Evolutionary conservation across 1,284 basidiomycete species (phyloP).

Genomic region (Irpex rosettiformis): DNA sequence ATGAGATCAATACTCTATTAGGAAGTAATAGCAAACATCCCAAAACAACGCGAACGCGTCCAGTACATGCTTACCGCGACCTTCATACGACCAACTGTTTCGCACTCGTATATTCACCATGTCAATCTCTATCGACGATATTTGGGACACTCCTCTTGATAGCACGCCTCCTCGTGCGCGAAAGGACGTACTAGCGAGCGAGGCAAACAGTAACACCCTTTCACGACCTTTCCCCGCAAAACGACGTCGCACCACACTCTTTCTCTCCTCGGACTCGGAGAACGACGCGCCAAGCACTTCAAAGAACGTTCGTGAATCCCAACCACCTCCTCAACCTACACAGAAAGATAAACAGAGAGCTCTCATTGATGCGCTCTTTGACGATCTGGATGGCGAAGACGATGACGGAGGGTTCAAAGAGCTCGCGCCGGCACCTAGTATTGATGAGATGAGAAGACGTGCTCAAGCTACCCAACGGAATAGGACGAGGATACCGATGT

Average conservation of each 20-base stretch:
- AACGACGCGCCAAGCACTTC: constrained; percentile 29
- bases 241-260: constrained; percentile 40
- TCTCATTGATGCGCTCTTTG: constrained; percentile 64
- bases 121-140: constrained; percentile 36
- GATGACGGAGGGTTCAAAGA: constrained; percentile 33
- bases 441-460: constrained; percentile 48
- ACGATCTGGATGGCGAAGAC: constrained; percentile 43
- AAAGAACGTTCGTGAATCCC: constrained; percentile 11
- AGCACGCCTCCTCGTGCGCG: constrained; percentile 20
- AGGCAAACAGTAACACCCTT: constrained; percentile 8
- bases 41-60: constrained; percentile 18
- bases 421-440: constrained; percentile 45
- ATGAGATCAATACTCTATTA: constrained; percentile 1
- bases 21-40: constrained; percentile 5
- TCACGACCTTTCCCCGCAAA: constrained; percentile 23
- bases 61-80: neutral
- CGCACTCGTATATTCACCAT: constrained; percentile 24
- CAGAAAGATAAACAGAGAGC: constrained; percentile 19
- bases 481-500: constrained; percentile 9
- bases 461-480: constrained; percentile 43
- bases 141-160: constrained; percentile 43
- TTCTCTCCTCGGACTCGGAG: constrained; percentile 48
- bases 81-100: neutral
- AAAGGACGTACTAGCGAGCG: constrained; percentile 1
- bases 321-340: constrained; percentile 10